Base-by-base conservation (phyloP, 1,284 basidiomycete genomes). In the Sphagnurus paluster region DNA sequence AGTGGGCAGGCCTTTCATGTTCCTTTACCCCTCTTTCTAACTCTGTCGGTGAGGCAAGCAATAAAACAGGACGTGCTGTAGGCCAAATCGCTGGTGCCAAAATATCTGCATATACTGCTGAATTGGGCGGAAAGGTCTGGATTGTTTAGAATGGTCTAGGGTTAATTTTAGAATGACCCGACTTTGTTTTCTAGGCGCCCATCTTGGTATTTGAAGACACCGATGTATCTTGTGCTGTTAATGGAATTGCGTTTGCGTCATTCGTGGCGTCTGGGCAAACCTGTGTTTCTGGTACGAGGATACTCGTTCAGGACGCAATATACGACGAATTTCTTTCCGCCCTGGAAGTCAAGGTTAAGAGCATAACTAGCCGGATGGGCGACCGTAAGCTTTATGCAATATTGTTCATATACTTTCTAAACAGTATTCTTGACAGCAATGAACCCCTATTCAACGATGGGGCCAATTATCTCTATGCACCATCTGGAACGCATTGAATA, bases 251-350 rank as follows among this genome's bases (percentile, higher is more conserved):
- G 2, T 91, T 92, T 60, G 84, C 89, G n/a, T 79, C 84, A 1
- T 93, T 91, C 56, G 71, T 92, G 29, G 89, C 89, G 1, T 90
- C 89, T 25, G 90, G 90, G 1, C 90, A 93, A 67, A 91, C 89
- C 11, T 91, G 88, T 52, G 84, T 91, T 16, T 90, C 88, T 3
- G 88, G 87, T 17, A 82, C 88, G 13, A 76, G 88, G 8, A 69
- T 91, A 20, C 72, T 91, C 7, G 65, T 91, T 3, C 87, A 90
- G 50, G 76, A 82, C 32, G 62, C 62, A 7, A 76, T 91, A 41
- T 88, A 87, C 54, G 76, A 86, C 36, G 61, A 66, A 3, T 92
- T 92, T 62, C 74, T 90, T 69, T 56, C 62, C 5, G 60, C 59
- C 13, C 84, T 90, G 61, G 56, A 87, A 11, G 63, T 72, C 46